A percentile compares a stretch with the other conserved stretches of the same genome.
These are phyloP conservation scores for Meira miltonrushii DNA, from an alignment of 1,284 basidiomycete genomes.

Conservation along the genomic window DNA sequence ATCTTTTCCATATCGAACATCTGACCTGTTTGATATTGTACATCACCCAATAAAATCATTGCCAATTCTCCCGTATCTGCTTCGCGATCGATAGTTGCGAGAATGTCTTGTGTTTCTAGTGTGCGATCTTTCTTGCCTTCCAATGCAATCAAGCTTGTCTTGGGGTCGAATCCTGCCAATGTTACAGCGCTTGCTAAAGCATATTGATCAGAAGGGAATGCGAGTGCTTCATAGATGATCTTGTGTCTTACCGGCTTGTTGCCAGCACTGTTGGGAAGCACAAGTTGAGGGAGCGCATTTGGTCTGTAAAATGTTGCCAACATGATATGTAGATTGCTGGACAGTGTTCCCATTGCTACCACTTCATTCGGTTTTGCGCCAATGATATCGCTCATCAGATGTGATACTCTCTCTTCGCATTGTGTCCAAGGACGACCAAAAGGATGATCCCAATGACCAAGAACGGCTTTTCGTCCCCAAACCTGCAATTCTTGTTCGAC, in stretches of 20 bases:
- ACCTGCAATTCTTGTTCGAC: slow-evolving; percentile 77
- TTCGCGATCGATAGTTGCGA: slow-evolving; percentile 62
- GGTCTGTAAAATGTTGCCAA: slow-evolving; percentile 92
- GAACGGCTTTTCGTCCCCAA: slow-evolving; percentile 75
- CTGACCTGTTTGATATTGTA: slow-evolving; percentile 96
- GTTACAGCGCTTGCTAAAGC: slow-evolving; percentile 83
- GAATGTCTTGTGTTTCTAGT: slow-evolving; percentile 85
- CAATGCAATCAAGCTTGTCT: slow-evolving; percentile 71
- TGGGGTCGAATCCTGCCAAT: slow-evolving; percentile 73
- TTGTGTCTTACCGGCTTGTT: slow-evolving; percentile 61
- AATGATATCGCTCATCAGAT: slow-evolving; percentile 74
- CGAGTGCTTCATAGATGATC: slow-evolving; percentile 88
- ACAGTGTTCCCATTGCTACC: slow-evolving; percentile 87
- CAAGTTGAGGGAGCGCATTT: slow-evolving; percentile 90
- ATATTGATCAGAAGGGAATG: slow-evolving; percentile 96
- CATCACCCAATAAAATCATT: slow-evolving; percentile 40
- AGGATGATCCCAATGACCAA: slow-evolving; percentile 87
- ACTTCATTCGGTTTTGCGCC: slow-evolving; percentile 86
- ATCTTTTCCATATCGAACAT: slow-evolving; percentile 80
- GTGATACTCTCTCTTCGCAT: slow-evolving; percentile 68
- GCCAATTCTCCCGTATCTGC: slow-evolving; percentile 40
- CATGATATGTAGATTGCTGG: slow-evolving; percentile 88
- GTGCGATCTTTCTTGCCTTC: slow-evolving; percentile 73
- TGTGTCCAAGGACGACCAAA: slow-evolving; percentile 76
- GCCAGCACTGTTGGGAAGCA: slow-evolving; percentile 80